A percentile compares a stretch with the other conserved stretches of the same genome.
These are phyloP conservation scores for Colletotrichum incanum DNA, from an alignment of 2,329 filamentous ascomycete genomes.

Conservation along the genomic window DNA sequence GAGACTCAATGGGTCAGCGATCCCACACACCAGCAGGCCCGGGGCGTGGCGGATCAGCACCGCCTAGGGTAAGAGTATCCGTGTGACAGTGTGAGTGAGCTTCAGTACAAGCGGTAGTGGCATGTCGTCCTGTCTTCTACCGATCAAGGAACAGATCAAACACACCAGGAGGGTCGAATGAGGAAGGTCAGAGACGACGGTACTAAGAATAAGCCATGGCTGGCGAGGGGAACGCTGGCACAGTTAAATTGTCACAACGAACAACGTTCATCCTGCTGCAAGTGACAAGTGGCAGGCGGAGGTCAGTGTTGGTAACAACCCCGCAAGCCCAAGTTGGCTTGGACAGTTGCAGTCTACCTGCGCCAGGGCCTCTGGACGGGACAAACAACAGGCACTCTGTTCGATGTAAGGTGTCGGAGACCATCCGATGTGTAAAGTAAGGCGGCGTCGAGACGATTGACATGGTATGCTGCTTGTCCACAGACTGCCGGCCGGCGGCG, in stretches of 20 bases:
- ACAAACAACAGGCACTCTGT: slow-evolving; percentile 16
- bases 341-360: neutral
- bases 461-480: slow-evolving; percentile 8
- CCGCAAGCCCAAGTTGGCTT: slow-evolving; percentile 26
- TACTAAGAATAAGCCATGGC: slow-evolving; percentile 42
- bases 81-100: slow-evolving; percentile 18
- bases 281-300: slow-evolving; percentile 33
- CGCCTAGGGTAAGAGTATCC: slow-evolving; percentile 5
- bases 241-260: neutral
- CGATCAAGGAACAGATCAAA: slow-evolving; percentile 41
- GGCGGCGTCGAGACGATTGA: slow-evolving; percentile 16
- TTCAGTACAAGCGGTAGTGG: slow-evolving; percentile 7
- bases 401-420: slow-evolving; percentile 29
- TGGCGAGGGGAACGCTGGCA: slow-evolving; percentile 37
- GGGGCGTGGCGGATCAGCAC: slow-evolving; percentile 34
- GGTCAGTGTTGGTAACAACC: slow-evolving; percentile 25
- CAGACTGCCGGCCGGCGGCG: slow-evolving; percentile 11
- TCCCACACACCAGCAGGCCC: slow-evolving; percentile 29
- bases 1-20: slow-evolving; percentile 16
- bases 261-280: slow-evolving; percentile 38
- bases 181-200: slow-evolving; percentile 24
- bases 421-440: slow-evolving; percentile 29
- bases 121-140: slow-evolving; percentile 39
- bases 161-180: slow-evolving; percentile 27
- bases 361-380: slow-evolving; percentile 20